Conservation (phyloP, 2,329 filamentous ascomycete genomes). For the Hypoxylon sp. region DNA sequence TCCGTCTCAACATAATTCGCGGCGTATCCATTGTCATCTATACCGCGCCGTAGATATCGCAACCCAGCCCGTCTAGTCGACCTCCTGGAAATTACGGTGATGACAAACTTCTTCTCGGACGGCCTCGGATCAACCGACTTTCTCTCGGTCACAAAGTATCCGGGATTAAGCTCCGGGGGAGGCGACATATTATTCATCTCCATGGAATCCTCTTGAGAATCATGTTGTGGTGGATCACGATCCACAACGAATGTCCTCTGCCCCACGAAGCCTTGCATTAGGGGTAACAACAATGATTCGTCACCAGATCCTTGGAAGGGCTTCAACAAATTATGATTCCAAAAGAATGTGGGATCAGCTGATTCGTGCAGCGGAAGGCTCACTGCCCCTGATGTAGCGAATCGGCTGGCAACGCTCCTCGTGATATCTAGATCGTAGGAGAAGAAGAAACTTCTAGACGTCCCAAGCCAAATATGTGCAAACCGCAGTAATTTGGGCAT, state of each 20-base stretch:
- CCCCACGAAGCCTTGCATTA: constrained; percentile 96
- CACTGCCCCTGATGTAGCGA: constrained; percentile 55
- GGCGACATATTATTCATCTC: constrained; percentile 52
- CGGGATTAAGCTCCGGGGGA: constrained; percentile 26
- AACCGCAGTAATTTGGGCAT: constrained; percentile 89
- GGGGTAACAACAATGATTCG: constrained; percentile 79
- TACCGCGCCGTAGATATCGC: constrained; percentile 88
- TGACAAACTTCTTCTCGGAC: constrained; percentile 73
- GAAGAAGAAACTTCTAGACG: constrained; percentile 90
- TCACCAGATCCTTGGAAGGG: constrained; percentile 83
- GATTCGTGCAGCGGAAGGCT: constrained; percentile 75
- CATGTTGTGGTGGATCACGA: constrained; percentile 68
- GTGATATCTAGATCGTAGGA: constrained; percentile 96
- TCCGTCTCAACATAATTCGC: constrained; percentile 97
- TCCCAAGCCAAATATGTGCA: constrained; percentile 85
- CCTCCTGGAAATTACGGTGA: constrained; percentile 93
- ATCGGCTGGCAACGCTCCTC: constrained; percentile 67
- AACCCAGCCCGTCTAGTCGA: constrained; percentile 89
- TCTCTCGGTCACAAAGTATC: constrained; percentile 44
- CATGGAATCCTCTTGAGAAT: constrained; percentile 57
- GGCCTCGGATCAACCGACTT: constrained; percentile 55
- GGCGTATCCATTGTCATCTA: constrained; percentile 89
- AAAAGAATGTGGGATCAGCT: constrained; percentile 87
- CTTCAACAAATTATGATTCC: constrained; percentile 83
- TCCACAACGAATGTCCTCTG: constrained; percentile 86